Evolutionary conservation across 306 rosid genomes (phyloP), one percentile per base, ranked within the genome.

Genomic region (Urtica urens): DNA sequence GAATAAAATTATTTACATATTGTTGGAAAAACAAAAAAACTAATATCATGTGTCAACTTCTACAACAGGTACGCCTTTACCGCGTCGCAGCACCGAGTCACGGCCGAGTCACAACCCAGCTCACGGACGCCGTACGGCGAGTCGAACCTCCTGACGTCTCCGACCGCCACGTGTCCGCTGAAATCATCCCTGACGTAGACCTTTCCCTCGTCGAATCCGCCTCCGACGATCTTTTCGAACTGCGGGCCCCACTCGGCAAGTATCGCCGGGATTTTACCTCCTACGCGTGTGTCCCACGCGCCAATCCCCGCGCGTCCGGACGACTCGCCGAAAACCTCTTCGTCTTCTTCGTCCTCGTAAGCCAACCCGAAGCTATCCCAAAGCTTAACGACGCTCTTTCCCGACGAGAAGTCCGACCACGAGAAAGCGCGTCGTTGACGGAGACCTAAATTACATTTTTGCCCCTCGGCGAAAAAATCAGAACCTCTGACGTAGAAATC

Each of bases 361-460:
- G 82, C 74, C 3, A 83, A 69, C 3, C 76, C 82, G 24, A 78
- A 29, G 21, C 61, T 53, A 11, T 81, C 95, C 95, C 97, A 84
- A 5, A 84, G 66, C 38, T 88, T 78, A 9, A 88, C 97, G 5
- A 88, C 97, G 71, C 73, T 79, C 51, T 60, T 63, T 3, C 75
- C 72, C 37, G 64, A 51, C 2, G 72, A 63, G 4, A 82, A 71
- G 28, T 90, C 99, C 1, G 86, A 49, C 62, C 87, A 76, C 3
- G 87, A 71, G 35, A 85, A 76, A 72, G 82, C 81, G 22, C 66
- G 47, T 5, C 73, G 60, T 0, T 76, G 68, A 34, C 57, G 54
- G 14, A 60, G 61, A 18, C 35, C 40, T 2, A 44, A 27, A 23
- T 47, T 52, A 21, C 31, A 57, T 13, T 26, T 61, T 14, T 30